Conservation (phyloP, 2,329 filamentous ascomycete genomes). For the Apiospora malaysiana region DNA sequence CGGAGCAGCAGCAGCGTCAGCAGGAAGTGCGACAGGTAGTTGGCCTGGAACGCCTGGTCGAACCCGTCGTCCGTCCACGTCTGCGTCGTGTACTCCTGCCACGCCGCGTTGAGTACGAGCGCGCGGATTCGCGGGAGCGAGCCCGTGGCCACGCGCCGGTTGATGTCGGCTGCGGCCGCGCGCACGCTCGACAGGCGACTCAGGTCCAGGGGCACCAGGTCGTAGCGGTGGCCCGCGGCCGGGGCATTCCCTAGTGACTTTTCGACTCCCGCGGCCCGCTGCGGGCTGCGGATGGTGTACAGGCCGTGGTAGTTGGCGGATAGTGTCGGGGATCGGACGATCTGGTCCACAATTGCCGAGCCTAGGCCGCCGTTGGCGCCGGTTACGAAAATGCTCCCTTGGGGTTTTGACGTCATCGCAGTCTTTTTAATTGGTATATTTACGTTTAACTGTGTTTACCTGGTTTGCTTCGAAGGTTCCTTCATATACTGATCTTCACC, state of each 20-base stretch:
- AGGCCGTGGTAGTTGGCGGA: slow-evolving; percentile 42
- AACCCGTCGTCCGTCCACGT: slow-evolving; percentile 40
- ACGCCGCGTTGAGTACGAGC: slow-evolving; percentile 30
- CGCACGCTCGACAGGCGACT: slow-evolving; percentile 37
- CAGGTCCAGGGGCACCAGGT: slow-evolving; percentile 42
- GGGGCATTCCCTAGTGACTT: slow-evolving; percentile 31
- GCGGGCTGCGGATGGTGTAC: slow-evolving; percentile 44
- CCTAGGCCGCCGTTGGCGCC: slow-evolving; percentile 48
- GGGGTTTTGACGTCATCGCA: neutral
- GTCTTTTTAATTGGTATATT: neutral
- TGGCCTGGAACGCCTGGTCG: slow-evolving; percentile 39
- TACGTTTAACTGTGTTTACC: too few species aligned
- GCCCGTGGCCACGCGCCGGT: slow-evolving; percentile 37
- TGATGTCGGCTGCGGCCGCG: slow-evolving; percentile 36
- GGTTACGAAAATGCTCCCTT: slow-evolving; percentile 34
- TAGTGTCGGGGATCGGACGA: slow-evolving; percentile 38
- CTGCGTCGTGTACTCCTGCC: slow-evolving; percentile 31
- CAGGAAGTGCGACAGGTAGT: slow-evolving; percentile 42
- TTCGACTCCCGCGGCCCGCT: slow-evolving; percentile 38
- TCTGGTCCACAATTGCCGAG: slow-evolving; percentile 39
- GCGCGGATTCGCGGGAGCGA: neutral
- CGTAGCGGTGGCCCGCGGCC: slow-evolving; percentile 36
- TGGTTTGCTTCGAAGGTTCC: too few species aligned
- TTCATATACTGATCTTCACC: neutral
- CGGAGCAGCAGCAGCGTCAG: slow-evolving; percentile 39